Evolutionary conservation across 331 rosid species (phyloP), one percentile per base, ranked within the genome.

Genomic region (Spiraea crenata): DNA sequence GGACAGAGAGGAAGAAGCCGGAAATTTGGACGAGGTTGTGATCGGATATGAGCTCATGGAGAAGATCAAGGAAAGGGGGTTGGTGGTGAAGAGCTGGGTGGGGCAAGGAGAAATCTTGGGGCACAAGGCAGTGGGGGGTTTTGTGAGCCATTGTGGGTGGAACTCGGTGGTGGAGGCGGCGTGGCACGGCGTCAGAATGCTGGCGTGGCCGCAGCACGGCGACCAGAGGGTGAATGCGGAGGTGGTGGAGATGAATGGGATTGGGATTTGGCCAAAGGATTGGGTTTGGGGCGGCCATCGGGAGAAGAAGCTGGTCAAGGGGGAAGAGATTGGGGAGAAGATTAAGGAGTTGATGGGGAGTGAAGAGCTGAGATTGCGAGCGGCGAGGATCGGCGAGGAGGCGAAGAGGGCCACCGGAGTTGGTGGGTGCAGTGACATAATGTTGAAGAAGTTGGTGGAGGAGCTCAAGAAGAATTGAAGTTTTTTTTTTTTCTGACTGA

Each of bases 71-170:
- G 74, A 69, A 1, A 85, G 59, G 6, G 92, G 93, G 2, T 25
- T 83, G 56, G 91, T 87, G 34, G 63, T 87, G 68, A 87, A 78
- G 60, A 70, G 63, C 7, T 90, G 93, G 91, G 93, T 85, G 50
- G 82, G 82, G 6, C 93, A 90, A 79, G 65, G 69, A 35, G 70
- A 79, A 57, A 78, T 87, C 65, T 51, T 87, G 20, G 64, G 75
- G 1, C 89, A 90, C 65, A 62, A 13, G 13, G 75, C 86, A 1
- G 74, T 90, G 38, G 86, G 87, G 9, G 89, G 91, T 37, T 87
- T 90, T 58, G 52, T 87, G 57, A 87, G 90, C 81, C 96, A 89
- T 34, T 78, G 89, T 78, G 96, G 96, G 3, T 85, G 92, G 89
- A 89, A 83, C 13, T 89, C 90, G 0, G 62, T 83, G 50, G 17